A percentile compares a stretch with the other conserved stretches of the same genome.
phyloP scores from a whole-genome alignment of 1,284 basidiomycete genomes.

The Tremellales sp. region DNA sequence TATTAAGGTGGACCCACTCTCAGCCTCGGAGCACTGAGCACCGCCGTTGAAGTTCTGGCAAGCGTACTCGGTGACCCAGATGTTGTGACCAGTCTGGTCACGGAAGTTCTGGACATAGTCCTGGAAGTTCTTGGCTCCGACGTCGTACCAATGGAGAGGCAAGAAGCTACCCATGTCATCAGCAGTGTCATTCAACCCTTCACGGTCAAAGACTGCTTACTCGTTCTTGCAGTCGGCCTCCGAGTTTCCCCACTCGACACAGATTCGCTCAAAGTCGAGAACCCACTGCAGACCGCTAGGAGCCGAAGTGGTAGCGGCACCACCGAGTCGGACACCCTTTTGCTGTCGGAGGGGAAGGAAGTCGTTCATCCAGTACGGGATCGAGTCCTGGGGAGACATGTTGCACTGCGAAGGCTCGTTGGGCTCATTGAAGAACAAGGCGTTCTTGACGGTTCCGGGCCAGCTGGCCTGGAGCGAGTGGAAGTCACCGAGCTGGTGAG shows the following conservation, averaged over 20 bases:
- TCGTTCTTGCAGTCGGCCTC: conserved; percentile 35
- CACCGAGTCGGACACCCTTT: conserved; percentile 58
- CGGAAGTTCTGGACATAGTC: conserved; percentile 45
- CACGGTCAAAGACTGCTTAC: background rate
- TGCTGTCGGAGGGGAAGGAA: conserved; percentile 57
- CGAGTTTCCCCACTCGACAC: conserved; percentile 32
- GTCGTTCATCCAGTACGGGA: conserved; percentile 59
- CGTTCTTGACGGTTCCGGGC: conserved; percentile 54
- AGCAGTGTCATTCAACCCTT: background rate
- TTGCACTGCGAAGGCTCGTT: conserved; percentile 62
- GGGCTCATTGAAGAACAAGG: conserved; percentile 64
- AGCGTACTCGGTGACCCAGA: conserved; percentile 48
- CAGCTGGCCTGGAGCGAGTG: conserved; percentile 32
- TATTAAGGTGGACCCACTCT: conserved; percentile 19
- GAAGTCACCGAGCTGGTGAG: conserved; percentile 45
- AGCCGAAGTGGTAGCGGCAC: conserved; percentile 65
- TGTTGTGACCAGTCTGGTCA: conserved; percentile 24
- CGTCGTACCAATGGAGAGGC: conserved; percentile 47
- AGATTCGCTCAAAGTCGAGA: conserved; percentile 56
- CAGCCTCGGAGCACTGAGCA: conserved; percentile 56
- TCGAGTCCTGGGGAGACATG: conserved; percentile 55
- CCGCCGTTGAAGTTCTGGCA: conserved; percentile 62
- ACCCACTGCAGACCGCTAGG: conserved; percentile 62
- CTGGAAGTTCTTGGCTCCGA: conserved; percentile 32
- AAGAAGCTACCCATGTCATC: conserved; percentile 25